A percentile compares a stretch with the other conserved stretches of the same genome.
Conservation (phyloP, 495 filamentous ascomycete genomes). For the Usnea hakonensis region DNA sequence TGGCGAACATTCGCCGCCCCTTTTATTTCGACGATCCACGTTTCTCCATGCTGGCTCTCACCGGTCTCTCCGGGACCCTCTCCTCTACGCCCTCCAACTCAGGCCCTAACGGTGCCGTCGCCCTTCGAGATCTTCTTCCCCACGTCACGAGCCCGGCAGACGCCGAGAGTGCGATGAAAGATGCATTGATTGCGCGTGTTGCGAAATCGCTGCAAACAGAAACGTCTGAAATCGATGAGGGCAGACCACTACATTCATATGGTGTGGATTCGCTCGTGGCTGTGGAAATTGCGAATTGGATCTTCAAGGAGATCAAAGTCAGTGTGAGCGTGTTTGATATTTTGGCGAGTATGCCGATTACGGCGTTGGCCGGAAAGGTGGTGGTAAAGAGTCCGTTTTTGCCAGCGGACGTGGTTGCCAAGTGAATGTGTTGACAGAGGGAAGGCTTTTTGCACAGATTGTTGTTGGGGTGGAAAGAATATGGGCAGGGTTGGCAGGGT, state of each 20-base stretch:
- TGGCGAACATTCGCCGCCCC: constrained; percentile 10
- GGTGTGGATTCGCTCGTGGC: constrained; percentile 37
- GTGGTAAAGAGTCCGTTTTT: constrained; percentile 4
- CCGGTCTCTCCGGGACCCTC: constrained; percentile 4
- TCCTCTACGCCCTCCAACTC: not conserved
- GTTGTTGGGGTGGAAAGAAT: not conserved
- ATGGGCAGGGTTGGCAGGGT: not conserved
- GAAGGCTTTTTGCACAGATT: not conserved
- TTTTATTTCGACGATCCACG: constrained; percentile 23
- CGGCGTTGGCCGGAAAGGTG: constrained; percentile 3
- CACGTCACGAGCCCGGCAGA: not conserved
- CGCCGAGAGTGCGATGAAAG: not conserved
- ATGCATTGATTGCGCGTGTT: constrained; percentile 18
- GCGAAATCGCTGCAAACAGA: constrained; percentile 17
- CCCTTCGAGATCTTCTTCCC: not conserved
- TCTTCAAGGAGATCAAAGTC: constrained; percentile 27
- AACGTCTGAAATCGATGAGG: constrained; percentile 18
- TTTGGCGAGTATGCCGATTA: constrained; percentile 7
- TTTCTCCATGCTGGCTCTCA: constrained; percentile 14
- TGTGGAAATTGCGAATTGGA: constrained; percentile 36
- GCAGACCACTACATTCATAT: constrained; percentile 27
- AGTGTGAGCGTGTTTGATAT: constrained; percentile 33
- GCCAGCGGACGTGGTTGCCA: not conserved
- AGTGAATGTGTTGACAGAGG: not conserved
- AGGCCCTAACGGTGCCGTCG: not conserved